Evolutionary conservation across 306 rosid species (phyloP), one percentile per base, ranked within the genome.

Genomic region (Pyrus betulifolia): DNA sequence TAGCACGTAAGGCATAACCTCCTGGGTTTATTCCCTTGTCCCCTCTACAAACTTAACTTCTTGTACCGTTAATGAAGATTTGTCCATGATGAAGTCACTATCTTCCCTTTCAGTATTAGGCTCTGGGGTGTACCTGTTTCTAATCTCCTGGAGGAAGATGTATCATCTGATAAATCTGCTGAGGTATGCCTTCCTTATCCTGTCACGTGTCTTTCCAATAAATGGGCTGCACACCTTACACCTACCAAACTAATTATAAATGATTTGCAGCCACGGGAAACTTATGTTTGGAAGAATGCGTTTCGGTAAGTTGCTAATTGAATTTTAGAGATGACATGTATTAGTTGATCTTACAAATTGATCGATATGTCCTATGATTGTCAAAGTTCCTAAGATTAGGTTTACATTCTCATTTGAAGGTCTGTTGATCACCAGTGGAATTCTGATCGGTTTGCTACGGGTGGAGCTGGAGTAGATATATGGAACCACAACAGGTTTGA

Each of bases 341-440:
- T 28, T 63, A n/a, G 42, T 55, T 73, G 35, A 27, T 83, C 61
- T 63, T 52, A 46, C 21, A n/a, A 69, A 19, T 31, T 54, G 12
- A 33, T 61, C 31, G 3, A 28, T 45, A 40, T 69, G 38, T 54
- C 58, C 58, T 62, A 74, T 64, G 57, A 28, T 73, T 42, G 11
- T 30, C 42, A 35, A 12, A n/a, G 62, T 58, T 27, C 44, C 19
- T 55, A 8, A 21, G 33, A 30, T 72, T 45, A 70, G 30, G 55
- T 70, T 54, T 76, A 13, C 38, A 23, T 73, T 76, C 49, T 69
- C n/a, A 58, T 77, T 78, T 80, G 40, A 76, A 95, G 98, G 91
- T 91, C 90, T 72, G 96, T 45, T 81, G 99, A 95, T 88, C 97
- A 95, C 71, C 96, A 92, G 79, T 90, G 97, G 97, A 88, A 90